Percentiles rank a stretch among this genome's conserved stretches.
Evolutionary conservation across 208 protist species (phyloP).

Genomic region (Phytomonas francai): DNA sequence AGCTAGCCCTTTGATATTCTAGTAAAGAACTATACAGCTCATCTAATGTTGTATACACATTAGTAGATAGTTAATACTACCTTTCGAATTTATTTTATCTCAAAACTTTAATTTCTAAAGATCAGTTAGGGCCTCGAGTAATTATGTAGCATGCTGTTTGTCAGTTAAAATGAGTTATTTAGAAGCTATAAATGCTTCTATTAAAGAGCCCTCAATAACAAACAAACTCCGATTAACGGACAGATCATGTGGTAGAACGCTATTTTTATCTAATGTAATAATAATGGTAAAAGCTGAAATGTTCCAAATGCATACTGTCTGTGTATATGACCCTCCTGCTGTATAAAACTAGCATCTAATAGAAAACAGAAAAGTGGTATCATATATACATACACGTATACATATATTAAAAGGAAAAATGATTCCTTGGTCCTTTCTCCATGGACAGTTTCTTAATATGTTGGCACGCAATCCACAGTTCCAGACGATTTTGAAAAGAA

Average conservation of each 20-base stretch:
- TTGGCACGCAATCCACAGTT: conserved; percentile 26
- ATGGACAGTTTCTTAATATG: conserved; percentile 29
- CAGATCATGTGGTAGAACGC: conserved; percentile 88
- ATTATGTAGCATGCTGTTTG: conserved; percentile 52
- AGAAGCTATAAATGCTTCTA: conserved; percentile 76
- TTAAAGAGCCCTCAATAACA: conserved; percentile 49
- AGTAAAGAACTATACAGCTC: conserved; percentile 56
- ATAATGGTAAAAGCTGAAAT: neutral
- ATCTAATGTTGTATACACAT: conserved; percentile 77
- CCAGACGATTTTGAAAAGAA: conserved; percentile 20
- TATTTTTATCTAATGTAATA: conserved; percentile 8
- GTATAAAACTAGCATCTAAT: neutral
- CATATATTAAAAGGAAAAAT: conserved; percentile 10
- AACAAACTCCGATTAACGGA: conserved; percentile 78
- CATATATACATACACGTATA: neutral
- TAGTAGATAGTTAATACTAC: conserved; percentile 65
- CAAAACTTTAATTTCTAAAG: conserved; percentile 88
- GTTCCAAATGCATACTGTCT: neutral
- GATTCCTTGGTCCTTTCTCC: conserved; percentile 25
- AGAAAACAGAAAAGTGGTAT: neutral
- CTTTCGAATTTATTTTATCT: conserved; percentile 89
- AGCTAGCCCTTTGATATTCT: conserved; percentile 66
- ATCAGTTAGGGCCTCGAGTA: conserved; percentile 73
- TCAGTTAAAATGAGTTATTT: conserved; percentile 53
- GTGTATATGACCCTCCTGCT: neutral